Evolutionary conservation across 805 yeast species (phyloP).

Genomic region (Clavispora asparagi): DNA sequence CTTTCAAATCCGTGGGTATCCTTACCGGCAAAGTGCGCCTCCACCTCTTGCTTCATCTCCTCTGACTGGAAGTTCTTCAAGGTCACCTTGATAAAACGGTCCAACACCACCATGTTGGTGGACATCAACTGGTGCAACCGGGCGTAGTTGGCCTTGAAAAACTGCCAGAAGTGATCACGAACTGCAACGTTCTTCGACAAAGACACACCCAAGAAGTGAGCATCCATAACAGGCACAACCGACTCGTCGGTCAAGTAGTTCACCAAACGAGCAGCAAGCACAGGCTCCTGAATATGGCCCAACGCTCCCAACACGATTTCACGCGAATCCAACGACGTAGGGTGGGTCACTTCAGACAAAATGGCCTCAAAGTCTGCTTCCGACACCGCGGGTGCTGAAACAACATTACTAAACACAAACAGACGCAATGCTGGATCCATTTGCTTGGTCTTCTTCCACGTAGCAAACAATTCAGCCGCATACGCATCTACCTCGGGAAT

Average conservation of each 20-base stretch:
- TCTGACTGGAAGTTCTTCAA: constrained; percentile 27
- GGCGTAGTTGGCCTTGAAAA: constrained; percentile 44
- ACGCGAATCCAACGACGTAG: constrained; percentile 52
- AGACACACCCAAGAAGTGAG: constrained; percentile 44
- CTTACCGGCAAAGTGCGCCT: constrained; percentile 39
- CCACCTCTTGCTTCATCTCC: constrained; percentile 24
- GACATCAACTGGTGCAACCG: constrained; percentile 40
- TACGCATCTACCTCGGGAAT: constrained; percentile 32
- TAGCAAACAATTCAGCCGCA: constrained; percentile 26
- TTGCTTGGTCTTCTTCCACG: constrained; percentile 17
- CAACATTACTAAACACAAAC: constrained; percentile 40
- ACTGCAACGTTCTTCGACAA: constrained; percentile 43
- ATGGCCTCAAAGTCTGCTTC: constrained; percentile 35
- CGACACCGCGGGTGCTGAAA: constrained; percentile 28
- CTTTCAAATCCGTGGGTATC: constrained; percentile 51
- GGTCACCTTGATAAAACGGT: constrained; percentile 39
- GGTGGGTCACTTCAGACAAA: constrained; percentile 42
- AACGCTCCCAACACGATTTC: constrained; percentile 55
- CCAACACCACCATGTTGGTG: constrained; percentile 47
- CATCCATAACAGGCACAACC: constrained; percentile 53
- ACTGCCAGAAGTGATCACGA: constrained; percentile 44
- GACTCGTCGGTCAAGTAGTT: constrained; percentile 36
- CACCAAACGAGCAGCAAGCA: constrained; percentile 33
- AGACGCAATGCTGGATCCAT: constrained; percentile 42
- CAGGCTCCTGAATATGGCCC: constrained; percentile 39